Percentiles rank a stretch among this genome's conserved stretches.
phyloP scores from a whole-genome alignment of 441 rosid species.

The Gossypium lobatum region DNA sequence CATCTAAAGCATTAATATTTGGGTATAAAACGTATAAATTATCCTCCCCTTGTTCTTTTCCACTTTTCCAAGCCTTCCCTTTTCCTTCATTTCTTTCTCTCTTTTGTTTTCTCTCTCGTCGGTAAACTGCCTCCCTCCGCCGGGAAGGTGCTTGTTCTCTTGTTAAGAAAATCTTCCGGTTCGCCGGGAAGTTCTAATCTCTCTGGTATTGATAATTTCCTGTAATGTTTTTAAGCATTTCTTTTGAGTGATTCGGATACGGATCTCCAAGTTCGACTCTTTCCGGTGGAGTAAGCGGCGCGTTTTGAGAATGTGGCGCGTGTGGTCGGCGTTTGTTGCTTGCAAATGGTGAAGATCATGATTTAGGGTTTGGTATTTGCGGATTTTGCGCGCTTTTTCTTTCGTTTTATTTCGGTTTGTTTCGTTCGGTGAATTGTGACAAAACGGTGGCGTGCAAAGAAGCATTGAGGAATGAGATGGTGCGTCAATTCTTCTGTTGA shows the following conservation, averaged over 20 bases:
- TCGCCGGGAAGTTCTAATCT: slow-evolving; percentile 18
- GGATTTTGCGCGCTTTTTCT: slow-evolving; percentile 20
- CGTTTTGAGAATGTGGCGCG: slow-evolving; percentile 70
- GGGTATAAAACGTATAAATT: slow-evolving; percentile 67
- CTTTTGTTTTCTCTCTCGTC: slow-evolving; percentile 32
- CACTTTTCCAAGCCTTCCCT: slow-evolving; percentile 55
- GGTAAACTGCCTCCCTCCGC: slow-evolving; percentile 20
- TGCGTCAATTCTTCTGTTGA: slow-evolving; percentile 28
- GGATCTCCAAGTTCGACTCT: slow-evolving; percentile 62
- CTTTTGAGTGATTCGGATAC: slow-evolving; percentile 15
- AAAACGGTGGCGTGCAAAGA: slow-evolving; percentile 57
- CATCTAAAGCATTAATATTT: slow-evolving; percentile 30
- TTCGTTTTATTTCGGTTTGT: slow-evolving; percentile 23
- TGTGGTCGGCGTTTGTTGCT: slow-evolving; percentile 24
- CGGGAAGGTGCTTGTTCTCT: slow-evolving; percentile 10
- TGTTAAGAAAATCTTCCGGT: not conserved
- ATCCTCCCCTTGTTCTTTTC: slow-evolving; percentile 42
- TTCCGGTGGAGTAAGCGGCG: slow-evolving; percentile 31
- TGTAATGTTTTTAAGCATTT: slow-evolving; percentile 9
- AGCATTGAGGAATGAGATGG: slow-evolving; percentile 85
- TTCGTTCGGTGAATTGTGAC: slow-evolving; percentile 19
- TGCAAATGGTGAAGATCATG: slow-evolving; percentile 43
- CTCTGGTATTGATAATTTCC: slow-evolving; percentile 5
- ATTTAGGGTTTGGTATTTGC: slow-evolving; percentile 64
- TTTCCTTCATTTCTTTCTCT: slow-evolving; percentile 20